Base-by-base conservation (phyloP, 1,139 yeast species). In the Saccharomyces uvarum region DNA sequence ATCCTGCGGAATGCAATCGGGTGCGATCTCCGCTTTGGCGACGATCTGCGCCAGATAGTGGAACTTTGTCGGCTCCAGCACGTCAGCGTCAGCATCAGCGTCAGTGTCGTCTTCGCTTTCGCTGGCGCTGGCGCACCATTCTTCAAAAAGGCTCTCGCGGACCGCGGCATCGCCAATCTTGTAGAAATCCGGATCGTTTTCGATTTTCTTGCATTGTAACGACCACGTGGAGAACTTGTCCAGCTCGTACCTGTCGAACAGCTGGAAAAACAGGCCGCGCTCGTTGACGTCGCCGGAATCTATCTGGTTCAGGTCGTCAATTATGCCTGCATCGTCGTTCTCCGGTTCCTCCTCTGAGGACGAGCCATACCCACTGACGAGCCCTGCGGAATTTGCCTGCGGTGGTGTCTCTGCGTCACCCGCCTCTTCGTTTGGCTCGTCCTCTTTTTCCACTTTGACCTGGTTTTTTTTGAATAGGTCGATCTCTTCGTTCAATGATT, bases 31-130 rank as follows among this genome's bases (percentile, higher is more conserved):
- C 16, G 64, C 51, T 48, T 66, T 67, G 11, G 66, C 63, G 9
- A 68, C 59, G 9, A 68, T 62, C 38, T 68, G 71, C 6, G 71
- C 62, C 47, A 68, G 51, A 49, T 68, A 68, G 50, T 68, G 71
- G 47, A 54, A 68, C 50, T 60, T 63, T 9, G 66, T 60, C 2
- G 71, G 71, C 41, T 62, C 63, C 11, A 63, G 48, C 3, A 52
- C 56, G 1, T 59, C 64, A 1, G 56, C 62, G 2, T 53, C 61
- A 16, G 16, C 56, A 1, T 59, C 64, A 1, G 56, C 62, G 2
- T 53, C 61, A 16, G 16, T 2, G 4, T 54, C 61, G 16, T 52
- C 57, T 1, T 47, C 53, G 6, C 7, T 51, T 16, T 27, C 52
- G 19, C 49, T 50, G 9, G 53, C 59, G 4, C 32, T 42, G 9